phyloP scores from a whole-genome alignment of 768 basidiomycete genomes.

The Fomitopsis pulvina region DNA sequence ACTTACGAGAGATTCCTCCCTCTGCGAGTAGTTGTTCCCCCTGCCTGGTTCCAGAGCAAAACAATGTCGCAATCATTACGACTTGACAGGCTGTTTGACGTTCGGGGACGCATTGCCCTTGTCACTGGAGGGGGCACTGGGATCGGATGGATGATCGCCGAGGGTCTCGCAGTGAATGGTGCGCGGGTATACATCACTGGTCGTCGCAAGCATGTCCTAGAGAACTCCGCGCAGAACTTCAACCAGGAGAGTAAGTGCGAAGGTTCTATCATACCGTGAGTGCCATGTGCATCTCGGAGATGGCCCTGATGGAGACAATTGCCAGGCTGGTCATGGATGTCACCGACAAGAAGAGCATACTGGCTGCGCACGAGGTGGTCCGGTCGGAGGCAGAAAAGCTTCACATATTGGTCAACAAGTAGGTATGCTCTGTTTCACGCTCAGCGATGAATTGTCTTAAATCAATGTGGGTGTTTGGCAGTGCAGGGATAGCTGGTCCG shows the following conservation, averaged over 20 bases:
- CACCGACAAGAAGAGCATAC: slow-evolving; percentile 63
- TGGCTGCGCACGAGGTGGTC: slow-evolving; percentile 43
- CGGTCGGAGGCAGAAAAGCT: slow-evolving; percentile 58
- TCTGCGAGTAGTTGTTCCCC: not conserved
- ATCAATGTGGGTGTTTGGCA: slow-evolving; percentile 34
- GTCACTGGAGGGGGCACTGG: slow-evolving; percentile 45
- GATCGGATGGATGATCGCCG: slow-evolving; percentile 60
- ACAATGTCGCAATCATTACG: slow-evolving; percentile 10
- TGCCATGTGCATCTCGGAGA: slow-evolving; percentile 12
- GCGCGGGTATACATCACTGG: slow-evolving; percentile 80
- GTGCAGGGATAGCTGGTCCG: slow-evolving; percentile 74
- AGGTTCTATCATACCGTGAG: slow-evolving; percentile 57
- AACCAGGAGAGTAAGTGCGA: slow-evolving; percentile 36
- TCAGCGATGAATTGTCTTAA: not conserved
- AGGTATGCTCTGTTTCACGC: slow-evolving; percentile 13
- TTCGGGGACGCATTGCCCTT: slow-evolving; percentile 47
- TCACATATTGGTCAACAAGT: slow-evolving; percentile 84
- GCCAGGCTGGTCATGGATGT: slow-evolving; percentile 63
- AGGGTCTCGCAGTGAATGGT: slow-evolving; percentile 69
- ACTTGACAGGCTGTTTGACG: slow-evolving; percentile 28
- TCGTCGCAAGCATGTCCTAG: slow-evolving; percentile 57
- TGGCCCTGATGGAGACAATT: not conserved
- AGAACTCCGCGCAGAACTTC: slow-evolving; percentile 36
- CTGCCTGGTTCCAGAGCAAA: not conserved
- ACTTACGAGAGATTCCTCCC: no score